Base-by-base conservation (phyloP, 1,284 basidiomycete genomes). In the Cerioporus squamosus region DNA sequence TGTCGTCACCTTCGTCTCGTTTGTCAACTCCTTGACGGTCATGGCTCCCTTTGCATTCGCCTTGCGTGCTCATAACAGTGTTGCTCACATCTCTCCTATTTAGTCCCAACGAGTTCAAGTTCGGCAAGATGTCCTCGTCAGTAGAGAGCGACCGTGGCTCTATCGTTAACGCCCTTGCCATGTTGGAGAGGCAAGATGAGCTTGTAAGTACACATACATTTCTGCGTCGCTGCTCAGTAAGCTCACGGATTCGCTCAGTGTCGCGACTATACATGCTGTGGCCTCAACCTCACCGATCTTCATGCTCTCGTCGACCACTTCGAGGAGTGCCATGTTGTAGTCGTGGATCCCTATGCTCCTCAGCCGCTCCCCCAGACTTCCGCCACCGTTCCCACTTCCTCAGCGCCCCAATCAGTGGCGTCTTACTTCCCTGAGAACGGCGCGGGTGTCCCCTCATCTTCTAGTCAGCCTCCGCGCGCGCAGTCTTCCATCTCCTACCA, bases 221-320 rank as follows among this genome's bases (percentile, higher is more conserved):
- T 17, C 22, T 9, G 44, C 14, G 50, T 22, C 15, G 9, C 43
- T 47, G 17, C 42, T 15, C 53, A 24, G 44, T 33, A n/a, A 47
- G 14, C 55, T 31, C 15, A 45, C 42, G 18, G 31, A 33, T 24
- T 23, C 40, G 14, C 42, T 53, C 53, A 88, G 81, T 92, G 90
- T 74, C 86, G 89, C 57, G 88, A 94, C 70, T 95, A 93, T 75
- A 86, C 86, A 1, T 95, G 93, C 75, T 95, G 93, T 68, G 92
- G 91, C 12, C 77, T 88, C 42, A 83, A 90, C 60, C 82, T 94
- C 20, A 84, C 83, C 46, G 93, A 94, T 72, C 83, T 95, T 8
- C 93, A 95, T 67, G 91, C 90, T 1, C 85, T 94, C 23, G 81
- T 94, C 5, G 91, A 94, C 73, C 93, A 94, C 69, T 94, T 94